Evolutionary conservation across 2,329 filamentous ascomycete species (phyloP).

Genomic region (Penicillium digitatum): DNA sequence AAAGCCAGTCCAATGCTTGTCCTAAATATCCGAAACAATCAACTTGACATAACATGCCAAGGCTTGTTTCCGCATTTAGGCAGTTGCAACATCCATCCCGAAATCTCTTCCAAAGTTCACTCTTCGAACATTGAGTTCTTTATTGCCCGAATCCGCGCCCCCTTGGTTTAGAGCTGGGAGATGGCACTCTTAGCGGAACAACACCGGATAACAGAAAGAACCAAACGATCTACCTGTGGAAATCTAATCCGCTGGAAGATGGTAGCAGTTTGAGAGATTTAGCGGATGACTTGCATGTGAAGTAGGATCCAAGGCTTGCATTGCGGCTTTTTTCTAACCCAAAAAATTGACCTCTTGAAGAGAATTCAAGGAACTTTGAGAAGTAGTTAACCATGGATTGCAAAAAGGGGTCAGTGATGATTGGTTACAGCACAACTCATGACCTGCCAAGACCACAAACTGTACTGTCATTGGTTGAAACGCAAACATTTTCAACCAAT

Average conservation of each 20-base stretch:
- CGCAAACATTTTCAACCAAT: neutral
- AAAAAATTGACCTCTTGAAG: neutral
- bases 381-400: neutral
- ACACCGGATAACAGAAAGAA: neutral
- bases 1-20: neutral
- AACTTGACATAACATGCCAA: neutral
- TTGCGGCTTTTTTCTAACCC: neutral
- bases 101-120: neutral
- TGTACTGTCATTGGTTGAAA: neutral
- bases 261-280: neutral
- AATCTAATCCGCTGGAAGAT: neutral
- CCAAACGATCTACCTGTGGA: neutral
- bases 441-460: neutral
- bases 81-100: neutral
- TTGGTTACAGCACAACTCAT: neutral
- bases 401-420: neutral
- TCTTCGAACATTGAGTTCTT: neutral
- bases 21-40: neutral
- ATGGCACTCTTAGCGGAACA: neutral
- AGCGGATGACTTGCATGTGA: neutral
- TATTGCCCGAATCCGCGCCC: neutral
- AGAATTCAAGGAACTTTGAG: neutral
- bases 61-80: neutral
- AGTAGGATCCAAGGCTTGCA: neutral
- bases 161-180: neutral